A percentile compares a stretch with the other conserved stretches of the same genome.
Evolutionary conservation across 305 asterid species (phyloP).

Genomic region (Rubia peregrina): DNA sequence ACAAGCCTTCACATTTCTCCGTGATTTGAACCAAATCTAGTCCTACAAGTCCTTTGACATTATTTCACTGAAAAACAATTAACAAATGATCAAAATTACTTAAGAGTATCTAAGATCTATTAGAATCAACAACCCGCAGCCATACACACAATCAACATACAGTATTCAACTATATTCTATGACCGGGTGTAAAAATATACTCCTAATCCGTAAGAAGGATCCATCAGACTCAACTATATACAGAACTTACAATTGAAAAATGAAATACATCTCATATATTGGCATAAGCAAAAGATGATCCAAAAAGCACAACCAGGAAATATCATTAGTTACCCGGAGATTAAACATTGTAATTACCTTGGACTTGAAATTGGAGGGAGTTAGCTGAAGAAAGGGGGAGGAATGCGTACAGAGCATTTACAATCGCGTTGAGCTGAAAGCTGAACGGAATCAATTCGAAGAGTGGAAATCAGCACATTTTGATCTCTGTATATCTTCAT

Average conservation of each 20-base stretch:
- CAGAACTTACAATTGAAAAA: background rate
- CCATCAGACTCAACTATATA: background rate
- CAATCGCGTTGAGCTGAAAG: background rate
- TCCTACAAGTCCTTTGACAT: too few species aligned
- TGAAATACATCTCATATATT: background rate
- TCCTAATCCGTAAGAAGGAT: too few species aligned
- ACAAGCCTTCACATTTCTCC: too few species aligned
- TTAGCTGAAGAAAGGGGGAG: background rate
- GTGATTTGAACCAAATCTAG: too few species aligned
- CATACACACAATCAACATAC: too few species aligned
- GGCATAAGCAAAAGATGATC: background rate
- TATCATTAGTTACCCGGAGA: background rate
- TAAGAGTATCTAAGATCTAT: too few species aligned
- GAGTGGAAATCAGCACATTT: background rate
- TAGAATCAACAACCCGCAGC: too few species aligned
- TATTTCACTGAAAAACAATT: too few species aligned
- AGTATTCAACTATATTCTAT: too few species aligned
- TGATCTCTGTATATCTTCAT: background rate
- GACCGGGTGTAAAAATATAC: too few species aligned
- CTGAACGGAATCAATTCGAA: background rate
- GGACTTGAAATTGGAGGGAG: slow-evolving; percentile 22
- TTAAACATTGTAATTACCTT: slow-evolving; percentile 39
- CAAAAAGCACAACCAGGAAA: background rate
- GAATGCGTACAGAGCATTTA: background rate
- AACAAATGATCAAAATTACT: too few species aligned